Base-by-base conservation (phyloP, 2,329 filamentous ascomycete species). In the Penicillium digitatum region DNA sequence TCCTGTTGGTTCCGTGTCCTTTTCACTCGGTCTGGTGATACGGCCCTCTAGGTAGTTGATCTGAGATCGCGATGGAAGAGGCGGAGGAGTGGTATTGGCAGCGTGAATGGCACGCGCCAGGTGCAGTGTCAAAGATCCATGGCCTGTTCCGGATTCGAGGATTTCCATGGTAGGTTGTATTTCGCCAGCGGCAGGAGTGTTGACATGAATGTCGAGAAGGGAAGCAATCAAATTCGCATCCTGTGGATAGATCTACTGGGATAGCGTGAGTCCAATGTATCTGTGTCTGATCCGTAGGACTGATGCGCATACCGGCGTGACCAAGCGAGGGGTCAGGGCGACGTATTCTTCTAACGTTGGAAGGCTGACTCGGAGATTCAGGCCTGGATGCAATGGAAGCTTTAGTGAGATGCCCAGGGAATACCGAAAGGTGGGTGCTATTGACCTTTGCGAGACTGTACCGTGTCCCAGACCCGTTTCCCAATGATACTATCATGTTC, bases 61-160 rank as follows among this genome's bases (percentile, higher is more conserved):
- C 54, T 72, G 72, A 5, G 67, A 70, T 46, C 52, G 60, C 5
- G 35, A 57, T 29, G 77, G 77, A 16, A 79, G 69, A 14, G 70
- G 65, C 0, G 80, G 79, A 6, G 81, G 74, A 3, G 78, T 72
- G 2, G 82, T 74, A 65, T 92, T 92, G 18, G 84, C 87, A 42
- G 83, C 88, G 67, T 92, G 87, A 43, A 94, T 83, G 3, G 88
- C 88, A 49, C 88, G 82, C 29, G 88, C 85, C 22, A 94, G 78
- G 66, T 92, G 83, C 5, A 94, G 73, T 0, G 89, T 93, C 55
- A 94, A 73, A 32, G 87, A 86, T 55, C 89, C 90, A 78, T 92
- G 88, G n/a, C 89, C 90, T 3, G 89, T 94, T 16, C 90, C 89
- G 44, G 89, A 89, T 72, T 94, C 90, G 49, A 94, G 85, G 42